These are phyloP conservation scores for Marasmius tenuissimus DNA, from an alignment of 1,284 basidiomycete genomes.

Conservation along the genomic window DNA sequence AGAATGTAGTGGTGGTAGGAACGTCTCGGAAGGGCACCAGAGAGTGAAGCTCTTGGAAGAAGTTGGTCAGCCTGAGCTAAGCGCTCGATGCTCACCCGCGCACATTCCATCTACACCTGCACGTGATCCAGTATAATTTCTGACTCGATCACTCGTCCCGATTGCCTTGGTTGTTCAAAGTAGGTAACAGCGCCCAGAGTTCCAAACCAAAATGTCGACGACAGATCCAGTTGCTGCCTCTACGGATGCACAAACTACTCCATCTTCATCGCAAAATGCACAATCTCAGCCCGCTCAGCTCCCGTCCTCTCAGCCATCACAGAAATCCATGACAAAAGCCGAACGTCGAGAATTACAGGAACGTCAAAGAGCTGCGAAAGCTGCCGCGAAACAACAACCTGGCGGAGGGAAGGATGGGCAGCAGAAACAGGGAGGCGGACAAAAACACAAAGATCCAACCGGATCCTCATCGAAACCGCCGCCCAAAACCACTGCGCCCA, in stretches of 20 bases:
- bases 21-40: background rate
- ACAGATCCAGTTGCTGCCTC: background rate
- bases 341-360: slow-evolving; percentile 81
- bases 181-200: too few relatives aligned
- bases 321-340: slow-evolving; percentile 76
- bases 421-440: slow-evolving; percentile 27
- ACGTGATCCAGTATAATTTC: background rate
- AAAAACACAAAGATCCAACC: slow-evolving; percentile 31
- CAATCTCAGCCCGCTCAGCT: slow-evolving; percentile 16
- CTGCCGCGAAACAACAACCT: slow-evolving; percentile 36
- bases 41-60: background rate
- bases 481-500: slow-evolving; percentile 12
- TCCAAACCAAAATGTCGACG: background rate
- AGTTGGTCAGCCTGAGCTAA: background rate
- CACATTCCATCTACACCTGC: background rate
- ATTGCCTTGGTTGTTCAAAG: too few relatives aligned
- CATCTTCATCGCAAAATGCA: background rate
- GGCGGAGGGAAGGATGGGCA: slow-evolving; percentile 16
- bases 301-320: slow-evolving; percentile 42
- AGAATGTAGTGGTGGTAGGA: background rate
- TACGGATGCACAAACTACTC: background rate
- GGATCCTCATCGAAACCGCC: slow-evolving; percentile 15
- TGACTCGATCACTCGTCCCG: background rate
- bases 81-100: background rate
- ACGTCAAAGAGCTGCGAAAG: slow-evolving; percentile 75